Evolutionary conservation across 164 flowering plant genomes (phyloP).

Genomic region (Chimonanthus praecox): DNA sequence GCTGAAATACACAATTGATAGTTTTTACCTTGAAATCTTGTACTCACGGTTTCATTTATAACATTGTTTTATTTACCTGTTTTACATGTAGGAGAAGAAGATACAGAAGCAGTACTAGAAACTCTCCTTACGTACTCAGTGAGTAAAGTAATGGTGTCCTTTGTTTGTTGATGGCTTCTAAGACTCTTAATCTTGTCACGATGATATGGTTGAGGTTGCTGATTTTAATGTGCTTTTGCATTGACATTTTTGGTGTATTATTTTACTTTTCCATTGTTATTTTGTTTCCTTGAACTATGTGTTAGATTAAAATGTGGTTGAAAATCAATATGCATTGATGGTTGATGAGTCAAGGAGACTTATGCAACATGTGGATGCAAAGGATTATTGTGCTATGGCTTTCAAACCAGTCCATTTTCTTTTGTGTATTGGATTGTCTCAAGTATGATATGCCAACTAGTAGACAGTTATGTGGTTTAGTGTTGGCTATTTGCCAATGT

Average conservation of each 20-base stretch:
- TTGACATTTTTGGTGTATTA: background rate
- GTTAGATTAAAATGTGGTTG: background rate
- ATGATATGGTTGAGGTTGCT: background rate
- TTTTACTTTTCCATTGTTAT: background rate
- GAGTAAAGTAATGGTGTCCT: slow-evolving; percentile 6
- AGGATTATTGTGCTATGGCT: background rate
- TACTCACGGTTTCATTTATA: background rate
- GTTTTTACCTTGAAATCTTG: too few relatives aligned
- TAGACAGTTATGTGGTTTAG: background rate
- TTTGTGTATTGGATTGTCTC: too few relatives aligned
- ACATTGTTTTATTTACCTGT: background rate
- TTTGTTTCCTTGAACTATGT: background rate
- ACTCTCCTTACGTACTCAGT: slow-evolving; percentile 25
- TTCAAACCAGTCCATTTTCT: background rate
- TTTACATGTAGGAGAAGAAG: slow-evolving; percentile 15
- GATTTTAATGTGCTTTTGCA: background rate
- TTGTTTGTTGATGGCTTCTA: background rate
- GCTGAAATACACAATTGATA: background rate
- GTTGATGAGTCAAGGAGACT: background rate
- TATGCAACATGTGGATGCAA: background rate
- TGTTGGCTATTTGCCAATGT: background rate
- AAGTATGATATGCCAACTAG: background rate
- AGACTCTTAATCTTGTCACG: background rate
- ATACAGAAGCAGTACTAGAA: slow-evolving; percentile 22
- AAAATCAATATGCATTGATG: background rate